Base-by-base conservation (phyloP, 257 asterid species). In the Penstemon barbatus region DNA sequence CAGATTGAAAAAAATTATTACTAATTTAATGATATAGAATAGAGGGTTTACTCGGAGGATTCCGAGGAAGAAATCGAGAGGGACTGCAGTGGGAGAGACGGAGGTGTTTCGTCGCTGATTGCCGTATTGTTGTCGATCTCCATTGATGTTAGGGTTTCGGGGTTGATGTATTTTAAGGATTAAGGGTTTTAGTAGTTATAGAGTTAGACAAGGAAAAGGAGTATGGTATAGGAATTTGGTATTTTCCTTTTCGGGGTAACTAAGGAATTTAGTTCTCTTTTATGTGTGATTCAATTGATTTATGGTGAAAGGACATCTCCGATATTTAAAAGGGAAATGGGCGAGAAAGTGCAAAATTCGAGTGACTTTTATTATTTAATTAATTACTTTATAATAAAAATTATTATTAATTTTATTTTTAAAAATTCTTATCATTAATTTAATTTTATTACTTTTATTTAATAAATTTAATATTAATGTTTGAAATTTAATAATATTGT, bases 1-100 rank as follows among this genome's bases (percentile, higher is more conserved):
- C 43, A n/a, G n/a, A n/a, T n/a, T n/a, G 64, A 4, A 55, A 12
- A 41, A 6, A 13, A 12, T 2, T 3, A 53, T n/a, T n/a, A 4
- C 15, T 4, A 13, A 3, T 6, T 1, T 3, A 4, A 33, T 1
- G 62, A 42, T 33, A 25, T 3, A 6, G 7, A n/a, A 18, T 18
- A 3, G 52, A 46, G 49, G 58, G 19, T 62, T 74, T 71, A 78
- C 79, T 57, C 71, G 13, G 75, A 75, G 4, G 66, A 42, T 11
- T 25, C 12, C 63, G 69, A 49, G 66, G 51, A 8, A 25, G 77
- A 61, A 74, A 70, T 56, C 12, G 79, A 78, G 72, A 78, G 74
- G 19, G 74, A 61, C 40, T 74, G 61, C 46, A 78, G 19, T 45
- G 64, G 51, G 54, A 65, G 53, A 42, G 79, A 49, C 39, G 75